Conservation (phyloP, 31 red algal genomes). For the Asparagopsis taxiformis region DNA sequence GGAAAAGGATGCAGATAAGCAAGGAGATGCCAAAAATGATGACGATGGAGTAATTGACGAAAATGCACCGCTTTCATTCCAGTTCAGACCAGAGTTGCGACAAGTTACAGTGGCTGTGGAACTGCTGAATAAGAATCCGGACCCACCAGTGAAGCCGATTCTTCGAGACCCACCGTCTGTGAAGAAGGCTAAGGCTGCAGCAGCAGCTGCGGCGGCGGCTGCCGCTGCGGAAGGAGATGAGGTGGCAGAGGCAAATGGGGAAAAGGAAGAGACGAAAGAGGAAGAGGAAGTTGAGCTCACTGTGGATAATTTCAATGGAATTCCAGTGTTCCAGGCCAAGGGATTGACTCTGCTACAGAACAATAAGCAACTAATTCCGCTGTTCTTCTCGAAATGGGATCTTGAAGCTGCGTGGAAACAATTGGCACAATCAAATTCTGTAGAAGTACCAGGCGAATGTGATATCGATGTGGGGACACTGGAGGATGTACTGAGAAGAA, state of each 20-base stretch:
- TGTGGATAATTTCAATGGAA: slow-evolving; percentile 99
- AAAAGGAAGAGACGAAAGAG: slow-evolving; percentile 16
- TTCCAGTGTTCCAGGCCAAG: slow-evolving; percentile 99
- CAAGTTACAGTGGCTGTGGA: slow-evolving; percentile 88
- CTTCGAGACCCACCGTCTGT: slow-evolving; percentile 73
- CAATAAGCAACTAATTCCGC: slow-evolving; percentile 91
- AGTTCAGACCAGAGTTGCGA: slow-evolving; percentile 90
- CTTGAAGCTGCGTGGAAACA: slow-evolving; percentile 92
- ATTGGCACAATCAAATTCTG: slow-evolving; percentile 61
- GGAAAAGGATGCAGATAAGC: slow-evolving; percentile 12
- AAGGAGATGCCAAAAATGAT: slow-evolving; percentile 10
- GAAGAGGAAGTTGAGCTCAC: slow-evolving; percentile 91
- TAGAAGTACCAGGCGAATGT: slow-evolving; percentile 76
- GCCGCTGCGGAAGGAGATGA: slow-evolving; percentile 5
- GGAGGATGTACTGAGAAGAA: slow-evolving; percentile 97
- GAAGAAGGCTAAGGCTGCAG: slow-evolving; percentile 71
- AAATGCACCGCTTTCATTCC: slow-evolving; percentile 78
- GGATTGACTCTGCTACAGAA: slow-evolving; percentile 94
- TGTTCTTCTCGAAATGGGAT: slow-evolving; percentile 99
- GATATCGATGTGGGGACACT: slow-evolving; percentile 98
- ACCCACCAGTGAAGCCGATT: slow-evolving; percentile 68
- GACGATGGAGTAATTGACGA: slow-evolving; percentile 71
- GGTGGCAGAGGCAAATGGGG: slow-evolving; percentile 8
- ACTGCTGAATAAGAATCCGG: slow-evolving; percentile 69
- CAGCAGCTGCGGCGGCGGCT: slow-evolving; percentile 29